These are phyloP conservation scores for Penicillium sp. DNA, from an alignment of 2,329 filamentous ascomycete species.

Conservation along the genomic window DNA sequence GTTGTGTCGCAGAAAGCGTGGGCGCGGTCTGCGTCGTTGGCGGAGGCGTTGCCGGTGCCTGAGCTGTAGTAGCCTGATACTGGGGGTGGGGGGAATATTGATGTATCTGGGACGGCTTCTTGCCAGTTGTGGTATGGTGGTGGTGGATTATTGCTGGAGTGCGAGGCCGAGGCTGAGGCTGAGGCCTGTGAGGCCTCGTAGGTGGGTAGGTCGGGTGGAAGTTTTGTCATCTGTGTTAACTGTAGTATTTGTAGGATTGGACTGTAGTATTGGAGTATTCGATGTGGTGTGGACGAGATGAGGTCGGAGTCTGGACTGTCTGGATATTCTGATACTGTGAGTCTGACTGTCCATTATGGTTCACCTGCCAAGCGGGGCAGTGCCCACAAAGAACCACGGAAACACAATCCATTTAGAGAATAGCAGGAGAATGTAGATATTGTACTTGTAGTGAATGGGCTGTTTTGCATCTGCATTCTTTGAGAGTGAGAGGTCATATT, in stretches of 20 bases:
- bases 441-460: no score
- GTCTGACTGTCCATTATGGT: no score
- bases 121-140: slow-evolving; percentile 68
- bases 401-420: no score
- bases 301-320: no score
- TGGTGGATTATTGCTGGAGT: slow-evolving; percentile 34
- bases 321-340: no score
- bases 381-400: slow-evolving; percentile 12
- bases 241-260: no score
- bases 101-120: slow-evolving; percentile 60
- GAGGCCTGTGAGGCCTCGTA: slow-evolving; percentile 22
- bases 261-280: no score
- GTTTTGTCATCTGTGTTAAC: background rate
- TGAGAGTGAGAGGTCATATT: no score
- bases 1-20: slow-evolving; percentile 58
- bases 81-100: slow-evolving; percentile 64
- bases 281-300: no score
- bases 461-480: no score
- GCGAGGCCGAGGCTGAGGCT: slow-evolving; percentile 2
- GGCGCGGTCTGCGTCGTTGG: slow-evolving; percentile 59
- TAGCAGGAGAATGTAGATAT: no score
- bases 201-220: slow-evolving; percentile 7
- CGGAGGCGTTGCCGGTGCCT: slow-evolving; percentile 61
- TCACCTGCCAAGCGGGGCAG: slow-evolving; percentile 28
- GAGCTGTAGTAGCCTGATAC: slow-evolving; percentile 57